phyloP scores from a whole-genome alignment of 768 basidiomycete species.

The Galerina sulciceps region DNA sequence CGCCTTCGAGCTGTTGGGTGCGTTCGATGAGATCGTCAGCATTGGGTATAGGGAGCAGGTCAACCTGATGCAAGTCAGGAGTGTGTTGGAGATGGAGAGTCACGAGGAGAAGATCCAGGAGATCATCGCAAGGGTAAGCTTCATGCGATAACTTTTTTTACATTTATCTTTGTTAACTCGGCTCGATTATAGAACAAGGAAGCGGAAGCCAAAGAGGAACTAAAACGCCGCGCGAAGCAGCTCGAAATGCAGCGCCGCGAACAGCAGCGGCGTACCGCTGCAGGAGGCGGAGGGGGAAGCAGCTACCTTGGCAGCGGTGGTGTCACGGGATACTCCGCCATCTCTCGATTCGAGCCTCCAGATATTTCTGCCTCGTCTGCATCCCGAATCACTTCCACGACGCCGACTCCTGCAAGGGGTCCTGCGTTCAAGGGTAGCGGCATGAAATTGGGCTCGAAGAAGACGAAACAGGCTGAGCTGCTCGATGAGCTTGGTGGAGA shows the following conservation, averaged over 20 bases:
- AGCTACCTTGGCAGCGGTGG: constrained; percentile 68
- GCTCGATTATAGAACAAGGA: constrained; percentile 81
- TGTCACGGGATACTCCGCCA: constrained; percentile 68
- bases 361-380: constrained; percentile 44
- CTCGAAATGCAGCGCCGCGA: constrained; percentile 97
- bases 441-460: constrained; percentile 96
- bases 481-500: constrained; percentile 88
- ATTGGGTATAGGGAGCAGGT: constrained; percentile 85
- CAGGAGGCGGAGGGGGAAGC: constrained; percentile 45
- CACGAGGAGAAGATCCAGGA: constrained; percentile 97
- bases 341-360: constrained; percentile 74
- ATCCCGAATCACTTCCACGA: constrained; percentile 44
- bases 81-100: constrained; percentile 85
- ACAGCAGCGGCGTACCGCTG: constrained; percentile 78
- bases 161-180: background rate
- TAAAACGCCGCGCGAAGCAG: constrained; percentile 96
- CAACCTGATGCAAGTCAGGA: constrained; percentile 79
- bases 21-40: constrained; percentile 96
- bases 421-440: constrained; percentile 93
- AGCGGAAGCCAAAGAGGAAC: constrained; percentile 98
- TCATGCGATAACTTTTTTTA: constrained; percentile 1
- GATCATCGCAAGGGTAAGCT: constrained; percentile 88
- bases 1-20: constrained; percentile 91
- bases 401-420: constrained; percentile 54
- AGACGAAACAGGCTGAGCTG: constrained; percentile 86